Evolutionary conservation across 148 eudicot species (phyloP), one percentile per base, ranked within the genome.

Genomic region (Cornus kousa): DNA sequence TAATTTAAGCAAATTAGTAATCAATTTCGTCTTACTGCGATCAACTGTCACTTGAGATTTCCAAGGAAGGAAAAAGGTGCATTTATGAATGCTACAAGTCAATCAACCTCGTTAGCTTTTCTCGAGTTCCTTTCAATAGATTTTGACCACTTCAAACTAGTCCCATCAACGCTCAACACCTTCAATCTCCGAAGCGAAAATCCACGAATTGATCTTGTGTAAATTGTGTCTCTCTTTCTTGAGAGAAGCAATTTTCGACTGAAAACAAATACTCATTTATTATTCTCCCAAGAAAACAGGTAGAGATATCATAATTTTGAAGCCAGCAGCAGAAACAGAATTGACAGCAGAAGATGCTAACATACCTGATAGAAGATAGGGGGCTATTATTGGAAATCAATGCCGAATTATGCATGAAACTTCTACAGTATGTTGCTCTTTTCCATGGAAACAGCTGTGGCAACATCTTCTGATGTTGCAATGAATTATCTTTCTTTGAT

Each of bases 141-240:
- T 74, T 90, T 96, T 81, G 99, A 93, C 99, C 99, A 93, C 87
- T 96, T 96, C 83, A 93, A 83, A 89, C 93, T 90, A 75, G 88
- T 80, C 77, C 98, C 95, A 80, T 87, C 90, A 88, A 96, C 89
- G 88, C 99, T 89, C 74, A 90, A 78, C 39, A 96, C 92, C 85
- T 93, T 96, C 9, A 97, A 93, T 83, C 88, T 93, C 84, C 88
- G 88, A 55, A 96, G 88, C 40, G 99, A 93, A 78, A 92, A 92
- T 55, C 99, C 99, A 81, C 80, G 90, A 22, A 81, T 81, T 37
- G 99, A 96, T 75, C 97, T 92, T 77, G 88, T 90, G 78, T 96
- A 96, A 69, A 96, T 68, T 31, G 89, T 85, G 70, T 89, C 93
- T 83, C 90, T 87, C 85, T 89, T 92, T 84, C 88, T 93, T 67